phyloP scores from a whole-genome alignment of 176 grass and related monocot genomes.

The Oryza officinalis region DNA sequence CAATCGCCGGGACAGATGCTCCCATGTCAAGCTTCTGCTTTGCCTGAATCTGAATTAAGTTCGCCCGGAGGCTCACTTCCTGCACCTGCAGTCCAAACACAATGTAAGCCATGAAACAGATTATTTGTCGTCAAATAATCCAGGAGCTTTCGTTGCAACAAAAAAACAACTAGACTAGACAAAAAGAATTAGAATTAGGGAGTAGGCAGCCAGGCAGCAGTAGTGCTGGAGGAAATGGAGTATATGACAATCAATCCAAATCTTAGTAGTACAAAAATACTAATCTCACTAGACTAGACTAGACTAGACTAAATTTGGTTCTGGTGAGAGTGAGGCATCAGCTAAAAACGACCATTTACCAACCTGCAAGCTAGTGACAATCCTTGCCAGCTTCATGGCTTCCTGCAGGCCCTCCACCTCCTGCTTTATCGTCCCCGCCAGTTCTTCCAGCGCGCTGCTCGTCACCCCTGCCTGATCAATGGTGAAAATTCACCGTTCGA shows the following conservation, averaged over 20 bases:
- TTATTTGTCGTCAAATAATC: too few relatives aligned
- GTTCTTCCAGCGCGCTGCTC: slow-evolving; percentile 45
- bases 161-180: too few relatives aligned
- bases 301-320: neutral
- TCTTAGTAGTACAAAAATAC: neutral
- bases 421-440: slow-evolving; percentile 50
- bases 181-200: neutral
- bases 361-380: slow-evolving; percentile 64
- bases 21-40: slow-evolving; percentile 34
- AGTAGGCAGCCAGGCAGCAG: neutral
- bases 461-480: slow-evolving; percentile 49
- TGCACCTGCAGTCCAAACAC: slow-evolving; percentile 48
- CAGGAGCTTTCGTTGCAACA: too few relatives aligned
- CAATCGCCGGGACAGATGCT: neutral
- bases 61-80: slow-evolving; percentile 73
- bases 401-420: slow-evolving; percentile 80
- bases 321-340: slow-evolving; percentile 19
- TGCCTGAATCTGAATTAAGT: slow-evolving; percentile 79
- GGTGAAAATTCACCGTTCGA: too few relatives aligned
- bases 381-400: slow-evolving; percentile 54
- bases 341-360: slow-evolving; percentile 31
- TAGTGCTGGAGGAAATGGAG: neutral
- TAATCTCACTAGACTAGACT: neutral
- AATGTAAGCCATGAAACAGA: neutral
- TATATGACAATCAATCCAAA: slow-evolving; percentile 16